Conservation (phyloP, 1,284 basidiomycete genomes). For the Pulchroboletus neoregius region DNA sequence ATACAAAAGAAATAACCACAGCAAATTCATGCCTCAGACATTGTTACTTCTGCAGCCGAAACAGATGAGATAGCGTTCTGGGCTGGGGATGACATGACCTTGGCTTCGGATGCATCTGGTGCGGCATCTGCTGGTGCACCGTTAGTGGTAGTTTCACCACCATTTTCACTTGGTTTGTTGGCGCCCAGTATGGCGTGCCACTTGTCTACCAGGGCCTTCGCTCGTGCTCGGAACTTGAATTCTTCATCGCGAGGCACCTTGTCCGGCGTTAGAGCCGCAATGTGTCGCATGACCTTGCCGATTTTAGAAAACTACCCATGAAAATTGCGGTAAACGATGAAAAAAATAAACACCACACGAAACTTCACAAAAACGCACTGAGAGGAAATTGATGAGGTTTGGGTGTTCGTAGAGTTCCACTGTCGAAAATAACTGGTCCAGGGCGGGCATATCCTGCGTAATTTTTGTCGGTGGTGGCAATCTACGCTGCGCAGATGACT, state of each 20-base stretch:
- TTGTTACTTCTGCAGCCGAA: constrained; percentile 41
- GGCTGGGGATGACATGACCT: constrained; percentile 23
- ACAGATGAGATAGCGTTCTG: constrained; percentile 28
- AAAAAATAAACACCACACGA: constrained; percentile 14
- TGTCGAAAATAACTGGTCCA: constrained; percentile 75
- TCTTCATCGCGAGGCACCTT: constrained; percentile 82
- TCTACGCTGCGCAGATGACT: constrained; percentile 11
- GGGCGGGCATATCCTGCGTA: constrained; percentile 69
- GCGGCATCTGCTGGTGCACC: constrained; percentile 26
- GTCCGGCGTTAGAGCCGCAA: constrained; percentile 62
- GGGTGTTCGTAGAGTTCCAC: constrained; percentile 84
- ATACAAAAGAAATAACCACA: constrained; percentile 8
- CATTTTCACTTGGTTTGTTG: constrained; percentile 40
- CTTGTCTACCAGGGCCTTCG: constrained; percentile 67
- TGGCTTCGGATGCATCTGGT: constrained; percentile 25
- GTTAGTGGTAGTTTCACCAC: constrained; percentile 34
- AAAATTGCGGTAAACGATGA: constrained; percentile 20
- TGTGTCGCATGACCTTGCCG: constrained; percentile 97
- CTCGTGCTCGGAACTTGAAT: constrained; percentile 82
- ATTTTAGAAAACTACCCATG: constrained; percentile 83
- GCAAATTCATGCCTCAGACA: constrained; percentile 42
- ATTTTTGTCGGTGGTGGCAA: constrained; percentile 10
- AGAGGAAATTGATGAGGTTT: constrained; percentile 81
- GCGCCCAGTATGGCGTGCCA: constrained; percentile 65
- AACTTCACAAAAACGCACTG: constrained; percentile 43